Evolutionary conservation across 495 filamentous ascomycete species (phyloP).

Genomic region (Bombardia bombarda): DNA sequence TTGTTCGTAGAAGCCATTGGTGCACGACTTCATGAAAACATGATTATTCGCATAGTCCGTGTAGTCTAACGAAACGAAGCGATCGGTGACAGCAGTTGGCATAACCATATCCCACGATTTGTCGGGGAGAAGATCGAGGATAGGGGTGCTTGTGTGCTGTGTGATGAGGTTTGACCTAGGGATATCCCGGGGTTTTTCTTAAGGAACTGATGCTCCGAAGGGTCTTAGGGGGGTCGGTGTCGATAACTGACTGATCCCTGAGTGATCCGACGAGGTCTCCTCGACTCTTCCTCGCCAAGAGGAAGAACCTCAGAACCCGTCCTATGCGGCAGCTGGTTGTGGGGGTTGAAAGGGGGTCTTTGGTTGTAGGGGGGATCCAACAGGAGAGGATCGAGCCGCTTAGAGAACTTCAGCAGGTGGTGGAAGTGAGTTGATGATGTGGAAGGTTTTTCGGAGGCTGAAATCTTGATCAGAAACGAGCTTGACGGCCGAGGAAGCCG

Average conservation of each 20-base stretch:
- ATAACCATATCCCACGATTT: constrained; percentile 46
- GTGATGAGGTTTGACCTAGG: neutral
- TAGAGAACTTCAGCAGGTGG: constrained; percentile 45
- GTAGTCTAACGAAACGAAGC: constrained; percentile 29
- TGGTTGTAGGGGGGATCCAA: constrained; percentile 49
- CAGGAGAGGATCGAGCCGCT: constrained; percentile 37
- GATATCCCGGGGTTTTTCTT: no score
- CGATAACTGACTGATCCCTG: constrained; percentile 67
- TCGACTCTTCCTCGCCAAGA: constrained; percentile 91
- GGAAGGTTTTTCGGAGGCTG: constrained; percentile 51
- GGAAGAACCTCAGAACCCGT: constrained; percentile 92
- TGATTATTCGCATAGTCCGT: constrained; percentile 35
- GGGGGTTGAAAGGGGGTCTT: constrained; percentile 45
- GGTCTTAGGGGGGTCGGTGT: constrained; percentile 84
- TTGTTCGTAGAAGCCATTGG: constrained; percentile 26
- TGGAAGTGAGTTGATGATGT: constrained; percentile 54
- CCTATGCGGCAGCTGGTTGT: constrained; percentile 97
- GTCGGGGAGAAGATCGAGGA: constrained; percentile 7
- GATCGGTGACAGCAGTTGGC: constrained; percentile 43
- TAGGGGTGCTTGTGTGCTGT: neutral
- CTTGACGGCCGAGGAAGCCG: constrained; percentile 61
- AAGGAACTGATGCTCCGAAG: constrained; percentile 12
- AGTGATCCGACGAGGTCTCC: constrained; percentile 77
- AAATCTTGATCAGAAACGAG: constrained; percentile 75
- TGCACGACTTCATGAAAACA: constrained; percentile 31